Evolutionary conservation across 257 asterid genomes (phyloP), one percentile per base, ranked within the genome.

Genomic region (Ophiorrhiza pumila): DNA sequence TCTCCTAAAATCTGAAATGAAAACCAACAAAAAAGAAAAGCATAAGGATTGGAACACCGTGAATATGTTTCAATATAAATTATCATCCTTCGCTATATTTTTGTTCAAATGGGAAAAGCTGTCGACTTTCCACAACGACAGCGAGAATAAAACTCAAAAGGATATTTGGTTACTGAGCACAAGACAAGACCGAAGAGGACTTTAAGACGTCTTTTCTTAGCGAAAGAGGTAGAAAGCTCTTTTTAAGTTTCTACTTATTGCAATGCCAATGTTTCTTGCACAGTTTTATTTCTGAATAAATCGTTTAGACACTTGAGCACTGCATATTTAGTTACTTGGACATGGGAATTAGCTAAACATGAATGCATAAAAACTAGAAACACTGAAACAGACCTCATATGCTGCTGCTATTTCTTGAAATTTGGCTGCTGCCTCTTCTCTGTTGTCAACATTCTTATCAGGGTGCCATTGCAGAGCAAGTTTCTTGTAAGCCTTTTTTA

Each of bases 401-500:
- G 99, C 96, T 65, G 97, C 98, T 63, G 98, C 97, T 80, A 95
- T 92, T 84, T 95, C 99, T 53, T 86, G 87, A 39, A 92, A 92
- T 75, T 90, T 87, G 74, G 88, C 88, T 80, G 92, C 97, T 32
- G 99, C 98, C 86, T 82, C 99, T 76, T 86, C 97, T 75, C 99
- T 87, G 59, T 95, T 92, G 77, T 89, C 96, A 11, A 84, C 92
- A 55, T 95, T 92, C 85, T 92, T 92, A 80, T 92, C 98, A 4
- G 98, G 98, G 76, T 95, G 99, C 96, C 98, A 95, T 71, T 90
- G 97, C 87, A 95, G 79, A 58, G 97, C 99, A 64, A 95, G 97
- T 83, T 85, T 95, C 86, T 90, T 95, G 86, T 92, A 92, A 49
- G 96, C 99, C 78, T 86, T 90, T 82, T 95, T 92, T 10, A 92